phyloP scores from a whole-genome alignment of 1,139 yeast species.

The Taiozyma sp. region DNA sequence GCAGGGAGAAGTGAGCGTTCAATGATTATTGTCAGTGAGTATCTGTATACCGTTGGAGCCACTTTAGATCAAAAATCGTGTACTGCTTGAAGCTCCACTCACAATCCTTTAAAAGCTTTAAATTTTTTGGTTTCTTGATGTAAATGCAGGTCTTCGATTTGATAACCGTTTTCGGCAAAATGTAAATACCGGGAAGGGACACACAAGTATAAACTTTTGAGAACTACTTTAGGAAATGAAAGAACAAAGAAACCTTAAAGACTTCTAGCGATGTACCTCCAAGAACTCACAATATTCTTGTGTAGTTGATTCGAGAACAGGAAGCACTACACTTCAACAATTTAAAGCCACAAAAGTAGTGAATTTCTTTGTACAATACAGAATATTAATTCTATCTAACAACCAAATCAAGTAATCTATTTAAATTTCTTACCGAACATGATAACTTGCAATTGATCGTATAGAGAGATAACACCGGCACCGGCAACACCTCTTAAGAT shows the following conservation, averaged over 20 bases:
- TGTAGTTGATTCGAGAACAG: too few species aligned
- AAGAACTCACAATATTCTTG: too few species aligned
- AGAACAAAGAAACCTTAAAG: background rate
- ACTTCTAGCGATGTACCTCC: too few species aligned
- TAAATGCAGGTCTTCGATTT: background rate
- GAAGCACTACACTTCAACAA: background rate
- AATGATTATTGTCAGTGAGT: background rate
- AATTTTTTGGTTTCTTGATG: background rate
- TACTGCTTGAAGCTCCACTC: background rate
- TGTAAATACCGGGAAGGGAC: conserved; percentile 6
- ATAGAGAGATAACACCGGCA: conserved; percentile 79
- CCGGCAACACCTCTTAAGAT: conserved; percentile 86
- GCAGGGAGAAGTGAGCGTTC: background rate
- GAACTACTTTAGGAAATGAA: too few species aligned
- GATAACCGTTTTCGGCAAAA: conserved; percentile 6
- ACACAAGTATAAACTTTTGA: background rate
- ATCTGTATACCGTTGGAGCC: too few species aligned
- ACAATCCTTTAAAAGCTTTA: background rate
- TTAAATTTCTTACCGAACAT: conserved; percentile 69
- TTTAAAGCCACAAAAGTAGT: conserved; percentile 19
- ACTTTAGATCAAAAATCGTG: background rate
- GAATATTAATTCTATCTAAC: conserved; percentile 10
- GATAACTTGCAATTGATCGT: conserved; percentile 73
- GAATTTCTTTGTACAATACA: conserved; percentile 7
- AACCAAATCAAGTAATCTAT: conserved; percentile 22